Conservation (phyloP, 2,329 filamentous ascomycete genomes). For the Ophiostoma sp. region DNA sequence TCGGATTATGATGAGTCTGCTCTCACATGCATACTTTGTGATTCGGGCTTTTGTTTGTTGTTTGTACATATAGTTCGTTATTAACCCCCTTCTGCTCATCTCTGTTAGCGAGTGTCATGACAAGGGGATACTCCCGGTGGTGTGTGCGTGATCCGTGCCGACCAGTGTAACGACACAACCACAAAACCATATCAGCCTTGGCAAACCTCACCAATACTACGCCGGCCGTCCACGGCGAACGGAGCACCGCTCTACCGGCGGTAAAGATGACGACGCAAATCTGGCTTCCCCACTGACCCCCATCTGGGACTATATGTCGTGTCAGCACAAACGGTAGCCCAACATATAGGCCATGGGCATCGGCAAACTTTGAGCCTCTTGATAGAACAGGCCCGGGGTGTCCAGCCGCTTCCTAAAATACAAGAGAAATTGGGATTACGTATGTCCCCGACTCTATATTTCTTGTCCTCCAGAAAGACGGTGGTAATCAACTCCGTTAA, state of each 20-base stretch:
- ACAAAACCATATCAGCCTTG: neutral
- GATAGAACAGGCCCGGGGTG: neutral
- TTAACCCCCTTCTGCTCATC: too few species aligned
- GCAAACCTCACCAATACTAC: conserved; percentile 9
- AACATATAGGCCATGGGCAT: neutral
- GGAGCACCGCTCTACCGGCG: neutral
- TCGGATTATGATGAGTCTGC: too few species aligned
- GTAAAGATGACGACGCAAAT: conserved; percentile 5
- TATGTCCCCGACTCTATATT: neutral
- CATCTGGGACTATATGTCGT: neutral
- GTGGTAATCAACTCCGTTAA: neutral
- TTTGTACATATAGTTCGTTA: too few species aligned
- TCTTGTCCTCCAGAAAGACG: neutral
- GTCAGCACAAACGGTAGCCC: neutral
- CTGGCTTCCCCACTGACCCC: neutral
- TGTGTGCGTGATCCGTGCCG: neutral
- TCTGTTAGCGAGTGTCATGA: neutral
- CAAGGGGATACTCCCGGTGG: neutral
- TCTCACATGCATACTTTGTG: too few species aligned
- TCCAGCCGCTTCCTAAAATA: neutral
- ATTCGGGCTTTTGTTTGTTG: too few species aligned
- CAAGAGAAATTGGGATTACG: conserved; percentile 1
- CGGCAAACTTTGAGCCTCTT: neutral
- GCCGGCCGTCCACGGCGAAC: neutral
- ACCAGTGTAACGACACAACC: neutral